These are phyloP conservation scores for Zea luxurians DNA, from an alignment of 176 grass and related monocot genomes.

Conservation along the genomic window DNA sequence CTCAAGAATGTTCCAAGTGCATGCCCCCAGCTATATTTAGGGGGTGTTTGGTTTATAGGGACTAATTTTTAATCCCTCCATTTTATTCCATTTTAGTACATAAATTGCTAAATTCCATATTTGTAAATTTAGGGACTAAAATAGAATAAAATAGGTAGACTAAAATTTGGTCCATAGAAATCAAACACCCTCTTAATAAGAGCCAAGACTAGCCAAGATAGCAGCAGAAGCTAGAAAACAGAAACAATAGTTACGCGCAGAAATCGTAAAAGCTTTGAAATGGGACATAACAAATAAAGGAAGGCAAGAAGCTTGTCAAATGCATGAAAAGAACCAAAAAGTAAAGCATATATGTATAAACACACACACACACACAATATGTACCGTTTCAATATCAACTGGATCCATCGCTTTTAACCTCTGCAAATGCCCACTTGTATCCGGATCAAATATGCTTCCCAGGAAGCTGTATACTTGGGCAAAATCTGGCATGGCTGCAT, in stretches of 20 bases:
- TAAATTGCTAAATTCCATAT: background rate
- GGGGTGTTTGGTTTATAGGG: too few species aligned
- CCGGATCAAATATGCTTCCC: constrained; percentile 91
- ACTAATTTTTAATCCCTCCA: too few species aligned
- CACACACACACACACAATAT: background rate
- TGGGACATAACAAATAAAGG: background rate
- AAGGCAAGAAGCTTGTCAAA: background rate
- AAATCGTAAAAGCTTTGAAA: background rate
- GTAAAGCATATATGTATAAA: background rate
- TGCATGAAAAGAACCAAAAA: background rate
- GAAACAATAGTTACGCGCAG: background rate
- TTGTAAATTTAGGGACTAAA: too few species aligned
- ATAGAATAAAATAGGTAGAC: too few species aligned
- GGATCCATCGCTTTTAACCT: constrained; percentile 90
- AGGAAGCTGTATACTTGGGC: constrained; percentile 87
- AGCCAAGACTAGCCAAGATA: background rate
- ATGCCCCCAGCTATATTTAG: background rate
- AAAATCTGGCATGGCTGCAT: constrained; percentile 89
- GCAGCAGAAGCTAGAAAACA: constrained; percentile 13
- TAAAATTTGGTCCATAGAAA: background rate
- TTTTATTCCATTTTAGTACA: background rate
- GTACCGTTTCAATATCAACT: constrained; percentile 86
- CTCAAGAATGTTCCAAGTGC: constrained; percentile 2
- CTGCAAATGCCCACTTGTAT: constrained; percentile 76
- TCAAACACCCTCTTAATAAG: background rate